These are phyloP conservation scores for Lactarius psammicola DNA, from an alignment of 768 basidiomycete species.

Conservation along the genomic window DNA sequence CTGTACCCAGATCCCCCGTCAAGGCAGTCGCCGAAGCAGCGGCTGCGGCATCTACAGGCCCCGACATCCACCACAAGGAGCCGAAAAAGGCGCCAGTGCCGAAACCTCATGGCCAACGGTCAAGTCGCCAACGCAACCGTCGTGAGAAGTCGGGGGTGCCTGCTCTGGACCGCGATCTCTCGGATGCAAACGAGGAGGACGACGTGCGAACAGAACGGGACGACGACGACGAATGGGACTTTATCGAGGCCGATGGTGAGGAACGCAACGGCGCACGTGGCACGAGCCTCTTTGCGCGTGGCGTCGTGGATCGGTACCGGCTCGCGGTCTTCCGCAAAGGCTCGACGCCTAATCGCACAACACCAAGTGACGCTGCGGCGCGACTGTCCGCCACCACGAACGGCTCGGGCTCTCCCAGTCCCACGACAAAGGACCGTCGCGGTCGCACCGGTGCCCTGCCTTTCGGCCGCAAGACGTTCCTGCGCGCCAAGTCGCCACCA, in stretches of 20 bases:
- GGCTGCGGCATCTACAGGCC: constrained; percentile 21
- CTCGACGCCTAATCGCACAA: constrained; percentile 57
- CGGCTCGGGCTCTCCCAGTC: constrained; percentile 44
- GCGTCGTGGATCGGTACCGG: constrained; percentile 84
- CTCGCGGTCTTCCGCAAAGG: constrained; percentile 83
- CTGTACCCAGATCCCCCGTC: constrained; percentile 14
- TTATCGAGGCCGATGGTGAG: constrained; percentile 77
- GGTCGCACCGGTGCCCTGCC: constrained; percentile 67
- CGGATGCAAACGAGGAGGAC: constrained; percentile 50
- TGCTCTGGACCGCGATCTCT: constrained; percentile 72
- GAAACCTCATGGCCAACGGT: constrained; percentile 29
- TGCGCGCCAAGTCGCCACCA: constrained; percentile 68
- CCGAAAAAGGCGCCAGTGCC: constrained; percentile 19
- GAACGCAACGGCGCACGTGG: constrained; percentile 80
- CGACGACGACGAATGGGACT: constrained; percentile 88
- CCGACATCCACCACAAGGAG: constrained; percentile 25
- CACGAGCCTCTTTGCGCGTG: constrained; percentile 83
- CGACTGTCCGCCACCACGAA: constrained; percentile 33
- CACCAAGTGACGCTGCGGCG: constrained; percentile 52
- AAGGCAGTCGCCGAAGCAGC: constrained; percentile 21
- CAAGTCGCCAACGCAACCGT: constrained; percentile 41
- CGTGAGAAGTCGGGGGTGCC: constrained; percentile 83
- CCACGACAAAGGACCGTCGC: constrained; percentile 56
- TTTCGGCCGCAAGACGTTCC: constrained; percentile 73
- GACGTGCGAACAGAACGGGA: constrained; percentile 45